These are phyloP conservation scores for Botryosphaeria agaves DNA, from an alignment of 2,329 filamentous ascomycete species.

Conservation along the genomic window DNA sequence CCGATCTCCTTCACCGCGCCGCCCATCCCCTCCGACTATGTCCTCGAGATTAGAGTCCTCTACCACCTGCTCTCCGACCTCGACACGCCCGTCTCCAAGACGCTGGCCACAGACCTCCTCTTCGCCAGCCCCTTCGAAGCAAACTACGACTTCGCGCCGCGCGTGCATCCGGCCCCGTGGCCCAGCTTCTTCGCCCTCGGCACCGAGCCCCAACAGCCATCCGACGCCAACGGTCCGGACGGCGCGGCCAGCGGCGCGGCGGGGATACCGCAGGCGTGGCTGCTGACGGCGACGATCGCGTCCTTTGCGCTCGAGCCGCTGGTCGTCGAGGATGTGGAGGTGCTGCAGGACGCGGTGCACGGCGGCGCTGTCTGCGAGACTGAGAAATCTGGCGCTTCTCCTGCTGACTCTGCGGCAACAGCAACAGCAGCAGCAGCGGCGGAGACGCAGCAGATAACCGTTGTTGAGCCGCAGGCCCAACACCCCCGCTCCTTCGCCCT, in stretches of 20 bases:
- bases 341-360: constrained; percentile 43
- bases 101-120: constrained; percentile 47
- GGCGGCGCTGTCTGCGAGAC: constrained; percentile 43
- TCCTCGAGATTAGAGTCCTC: constrained; percentile 52
- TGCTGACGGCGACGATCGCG: constrained; percentile 49
- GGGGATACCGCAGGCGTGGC: constrained; percentile 70
- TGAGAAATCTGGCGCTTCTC: background rate
- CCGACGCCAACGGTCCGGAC: constrained; percentile 15
- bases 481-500: constrained; percentile 58
- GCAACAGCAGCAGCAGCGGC: too few relatives aligned
- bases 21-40: constrained; percentile 36
- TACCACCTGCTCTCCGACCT: constrained; percentile 70
- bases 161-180: constrained; percentile 64
- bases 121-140: constrained; percentile 79
- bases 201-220: constrained; percentile 15
- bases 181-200: constrained; percentile 66
- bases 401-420: constrained; percentile 4
- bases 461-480: constrained; percentile 49
- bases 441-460: too few relatives aligned
- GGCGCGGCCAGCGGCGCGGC: constrained; percentile 18
- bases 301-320: constrained; percentile 57
- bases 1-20: constrained; percentile 23
- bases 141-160: constrained; percentile 72
- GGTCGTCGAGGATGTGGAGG: constrained; percentile 43
- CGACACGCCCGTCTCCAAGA: constrained; percentile 66